Evolutionary conservation across 768 basidiomycete genomes (phyloP).

Genomic region (Strobilomyces echinocephalus): DNA sequence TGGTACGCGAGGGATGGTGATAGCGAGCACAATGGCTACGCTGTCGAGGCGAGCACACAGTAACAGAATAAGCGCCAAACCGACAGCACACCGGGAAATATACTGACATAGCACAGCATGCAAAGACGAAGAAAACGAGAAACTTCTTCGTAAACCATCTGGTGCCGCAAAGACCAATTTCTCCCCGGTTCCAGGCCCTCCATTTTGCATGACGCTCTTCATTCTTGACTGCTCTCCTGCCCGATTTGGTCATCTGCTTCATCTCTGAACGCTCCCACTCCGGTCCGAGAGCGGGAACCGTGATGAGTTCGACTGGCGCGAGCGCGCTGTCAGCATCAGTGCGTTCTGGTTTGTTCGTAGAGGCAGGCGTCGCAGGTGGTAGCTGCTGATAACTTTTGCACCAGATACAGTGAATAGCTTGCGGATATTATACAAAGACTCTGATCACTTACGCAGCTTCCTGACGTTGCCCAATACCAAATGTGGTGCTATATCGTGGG

Average conservation of each 20-base stretch:
- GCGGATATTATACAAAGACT: not conserved
- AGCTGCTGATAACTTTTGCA: constrained; percentile 40
- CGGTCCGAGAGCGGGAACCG: constrained; percentile 85
- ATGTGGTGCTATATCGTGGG: constrained; percentile 67
- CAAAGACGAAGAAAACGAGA: constrained; percentile 66
- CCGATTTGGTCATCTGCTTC: constrained; percentile 68
- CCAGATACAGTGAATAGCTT: constrained; percentile 6
- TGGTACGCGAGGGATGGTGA: constrained; percentile 83
- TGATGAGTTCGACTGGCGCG: constrained; percentile 78
- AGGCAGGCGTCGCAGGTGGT: constrained; percentile 23
- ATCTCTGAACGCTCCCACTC: constrained; percentile 86
- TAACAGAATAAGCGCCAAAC: constrained; percentile 2
- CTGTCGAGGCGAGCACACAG: constrained; percentile 31
- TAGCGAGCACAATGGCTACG: constrained; percentile 63
- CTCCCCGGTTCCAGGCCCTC: constrained; percentile 73
- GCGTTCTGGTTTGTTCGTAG: constrained; percentile 34
- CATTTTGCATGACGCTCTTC: constrained; percentile 54
- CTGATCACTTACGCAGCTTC: constrained; percentile 43
- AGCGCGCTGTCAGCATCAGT: constrained; percentile 29
- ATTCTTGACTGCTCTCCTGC: constrained; percentile 55
- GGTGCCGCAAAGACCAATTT: constrained; percentile 72
- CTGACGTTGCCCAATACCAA: constrained; percentile 39
- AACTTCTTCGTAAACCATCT: constrained; percentile 69
- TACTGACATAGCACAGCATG: constrained; percentile 51
- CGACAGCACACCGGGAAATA: not conserved